A percentile compares a stretch with the other conserved stretches of the same genome.
These are phyloP conservation scores for Lyophyllum shimeji DNA, from an alignment of 768 basidiomycete genomes.

Conservation along the genomic window DNA sequence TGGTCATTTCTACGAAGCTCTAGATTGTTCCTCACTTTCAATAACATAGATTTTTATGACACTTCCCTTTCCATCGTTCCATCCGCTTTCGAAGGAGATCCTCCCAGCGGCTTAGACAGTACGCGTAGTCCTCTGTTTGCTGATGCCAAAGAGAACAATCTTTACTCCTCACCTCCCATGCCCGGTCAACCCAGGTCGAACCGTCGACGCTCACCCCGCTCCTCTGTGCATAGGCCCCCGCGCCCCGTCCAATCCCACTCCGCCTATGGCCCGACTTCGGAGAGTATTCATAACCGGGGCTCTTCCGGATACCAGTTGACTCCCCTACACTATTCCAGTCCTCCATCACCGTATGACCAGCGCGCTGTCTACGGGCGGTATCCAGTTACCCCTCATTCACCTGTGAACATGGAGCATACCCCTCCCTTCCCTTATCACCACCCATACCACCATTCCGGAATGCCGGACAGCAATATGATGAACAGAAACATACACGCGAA, in stretches of 20 bases:
- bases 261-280: conserved; percentile 15
- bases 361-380: conserved; percentile 43
- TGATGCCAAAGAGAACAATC: conserved; percentile 26
- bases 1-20: conserved; percentile 21
- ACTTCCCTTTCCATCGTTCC: conserved; percentile 15
- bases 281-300: conserved; percentile 18
- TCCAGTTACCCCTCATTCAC: conserved; percentile 42
- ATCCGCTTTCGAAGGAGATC: conserved; percentile 13
- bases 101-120: conserved; percentile 13
- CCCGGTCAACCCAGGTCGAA: conserved; percentile 23
- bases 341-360: conserved; percentile 31
- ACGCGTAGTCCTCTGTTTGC: conserved; percentile 20
- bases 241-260: conserved; percentile 18
- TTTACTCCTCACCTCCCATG: conserved; percentile 20
- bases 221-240: conserved; percentile 18
- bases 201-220: conserved; percentile 25
- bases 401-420: conserved; percentile 34
- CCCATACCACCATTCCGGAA: conserved; percentile 31
- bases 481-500: conserved; percentile 40
- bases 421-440: conserved; percentile 33
- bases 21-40: conserved; percentile 10
- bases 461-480: conserved; percentile 36
- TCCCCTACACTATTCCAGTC: conserved; percentile 25
- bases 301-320: conserved; percentile 22
- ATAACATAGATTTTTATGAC: conserved; percentile 28